A percentile compares a stretch with the other conserved stretches of the same genome.
Conservation (phyloP, 805 yeast species). For the Ogataea nakhonphanomensis region DNA sequence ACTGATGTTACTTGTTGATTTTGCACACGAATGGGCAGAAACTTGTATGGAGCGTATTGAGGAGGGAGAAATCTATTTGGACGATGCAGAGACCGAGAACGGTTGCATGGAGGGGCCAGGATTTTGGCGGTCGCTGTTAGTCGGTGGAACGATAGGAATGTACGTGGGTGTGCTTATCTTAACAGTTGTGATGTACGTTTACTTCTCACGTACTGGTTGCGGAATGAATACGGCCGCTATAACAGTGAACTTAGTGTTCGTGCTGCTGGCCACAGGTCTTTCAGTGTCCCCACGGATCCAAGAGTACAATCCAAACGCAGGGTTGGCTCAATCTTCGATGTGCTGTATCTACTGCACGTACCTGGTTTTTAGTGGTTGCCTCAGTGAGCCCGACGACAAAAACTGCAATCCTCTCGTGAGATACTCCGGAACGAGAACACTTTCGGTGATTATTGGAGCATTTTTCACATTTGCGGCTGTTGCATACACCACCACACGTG, state of each 20-base stretch:
- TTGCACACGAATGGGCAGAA: conserved; percentile 99
- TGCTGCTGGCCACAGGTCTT: conserved; percentile 59
- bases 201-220: conserved; percentile 80
- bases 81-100: conserved; percentile 41
- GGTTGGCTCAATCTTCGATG: conserved; percentile 95
- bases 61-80: conserved; percentile 56
- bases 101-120: conserved; percentile 36
- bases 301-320: conserved; percentile 91
- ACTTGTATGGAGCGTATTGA: conserved; percentile 89
- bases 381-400: conserved; percentile 94
- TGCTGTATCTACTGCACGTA: conserved; percentile 92
- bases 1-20: conserved; percentile 83
- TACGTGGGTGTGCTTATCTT: conserved; percentile 68
- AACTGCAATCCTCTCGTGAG: conserved; percentile 89
- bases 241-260: conserved; percentile 65
- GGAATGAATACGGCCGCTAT: conserved; percentile 87
- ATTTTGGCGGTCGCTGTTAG: conserved; percentile 76
- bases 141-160: conserved; percentile 87
- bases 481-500: conserved; percentile 95
- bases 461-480: conserved; percentile 91
- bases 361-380: conserved; percentile 85
- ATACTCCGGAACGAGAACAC: conserved; percentile 84
- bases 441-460: conserved; percentile 86
- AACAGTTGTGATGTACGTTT: conserved; percentile 75
- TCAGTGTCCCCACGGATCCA: conserved; percentile 83